A percentile compares a stretch with the other conserved stretches of the same genome.
These are phyloP conservation scores for Capronia epimyces DNA, from an alignment of 2,329 filamentous ascomycete species.

Conservation along the genomic window DNA sequence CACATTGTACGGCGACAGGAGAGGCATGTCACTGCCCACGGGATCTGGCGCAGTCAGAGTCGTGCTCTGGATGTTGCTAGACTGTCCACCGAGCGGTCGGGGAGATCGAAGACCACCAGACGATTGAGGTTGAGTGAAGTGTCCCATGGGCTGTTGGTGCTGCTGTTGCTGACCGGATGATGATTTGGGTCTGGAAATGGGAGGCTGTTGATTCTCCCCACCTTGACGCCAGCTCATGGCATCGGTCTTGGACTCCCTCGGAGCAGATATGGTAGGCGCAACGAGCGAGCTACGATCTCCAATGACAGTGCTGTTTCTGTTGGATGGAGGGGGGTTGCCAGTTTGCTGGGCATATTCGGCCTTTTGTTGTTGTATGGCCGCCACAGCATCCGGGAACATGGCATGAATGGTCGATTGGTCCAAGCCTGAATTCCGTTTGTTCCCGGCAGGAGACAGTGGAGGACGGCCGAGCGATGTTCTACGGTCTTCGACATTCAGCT, in stretches of 20 bases:
- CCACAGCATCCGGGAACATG: slow-evolving; percentile 98
- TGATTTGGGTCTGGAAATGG: slow-evolving; percentile 65
- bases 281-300: slow-evolving; percentile 70
- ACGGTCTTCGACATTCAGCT: slow-evolving; percentile 79
- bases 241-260: slow-evolving; percentile 56
- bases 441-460: slow-evolving; percentile 63
- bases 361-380: slow-evolving; percentile 95
- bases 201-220: slow-evolving; percentile 45
- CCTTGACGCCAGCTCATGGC: slow-evolving; percentile 62
- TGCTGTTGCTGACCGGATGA: slow-evolving; percentile 65
- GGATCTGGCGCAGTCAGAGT: slow-evolving; percentile 70
- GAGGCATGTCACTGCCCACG: slow-evolving; percentile 63
- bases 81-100: slow-evolving; percentile 58
- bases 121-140: slow-evolving; percentile 79
- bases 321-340: slow-evolving; percentile 80
- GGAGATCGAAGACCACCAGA: slow-evolving; percentile 71
- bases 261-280: slow-evolving; percentile 67
- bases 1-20: slow-evolving; percentile 73
- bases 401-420: slow-evolving; percentile 91
- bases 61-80: slow-evolving; percentile 73
- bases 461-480: slow-evolving; percentile 81
- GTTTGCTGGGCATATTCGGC: slow-evolving; percentile 95
- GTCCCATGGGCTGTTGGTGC: slow-evolving; percentile 65
- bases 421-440: slow-evolving; percentile 90
- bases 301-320: slow-evolving; percentile 80